Evolutionary conservation across 2,329 filamentous ascomycete species (phyloP), one percentile per base, ranked within the genome.

Genomic region (Tolypocladium inflatum): DNA sequence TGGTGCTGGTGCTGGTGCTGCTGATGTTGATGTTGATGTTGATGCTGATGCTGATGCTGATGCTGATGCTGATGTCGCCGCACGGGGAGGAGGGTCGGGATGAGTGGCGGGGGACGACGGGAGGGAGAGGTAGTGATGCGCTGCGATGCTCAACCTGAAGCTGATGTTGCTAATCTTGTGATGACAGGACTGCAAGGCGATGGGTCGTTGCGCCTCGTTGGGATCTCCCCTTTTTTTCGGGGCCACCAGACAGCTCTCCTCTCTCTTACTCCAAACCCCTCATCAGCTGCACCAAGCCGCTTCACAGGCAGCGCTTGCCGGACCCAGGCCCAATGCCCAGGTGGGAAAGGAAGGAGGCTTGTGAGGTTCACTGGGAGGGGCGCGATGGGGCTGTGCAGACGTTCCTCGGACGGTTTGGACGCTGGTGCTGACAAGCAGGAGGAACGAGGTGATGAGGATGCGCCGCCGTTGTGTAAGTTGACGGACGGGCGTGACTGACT

Each of bases 41-140:
- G 3, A 30, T 30, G 26, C 26, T 30, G 26, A 30, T 30, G 26
- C 26, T 30, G 26, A n/a, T n/a, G n/a, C n/a, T n/a, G n/a, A n/a
- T n/a, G n/a, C n/a, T n/a, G 57, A 30, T 30, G 38, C 37, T 43
- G 60, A 51, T 55, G 57, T 61, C 55, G 37, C 55, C 30, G 58
- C 50, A 38, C 43, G 30, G 50, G 35, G 45, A 48, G 48, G 26
- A 41, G 53, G 55, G n/a, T 30, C 55, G 52, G 39, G 43, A 21
- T 15, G 26, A 17, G 38, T 1, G 51, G 41, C 48, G 19, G 38
- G 30, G 42, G 50, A 42, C 2, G 4, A 45, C 45, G 54, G 48
- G 13, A 35, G 6, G n/a, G 11, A 13, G 35, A 30, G 19, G 38
- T 6, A 17, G 38, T 39, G 41, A 21, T 42, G 41, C 41, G 35